Base-by-base conservation (phyloP, 2,329 filamentous ascomycete genomes). In the Annulohypoxylon truncatum region DNA sequence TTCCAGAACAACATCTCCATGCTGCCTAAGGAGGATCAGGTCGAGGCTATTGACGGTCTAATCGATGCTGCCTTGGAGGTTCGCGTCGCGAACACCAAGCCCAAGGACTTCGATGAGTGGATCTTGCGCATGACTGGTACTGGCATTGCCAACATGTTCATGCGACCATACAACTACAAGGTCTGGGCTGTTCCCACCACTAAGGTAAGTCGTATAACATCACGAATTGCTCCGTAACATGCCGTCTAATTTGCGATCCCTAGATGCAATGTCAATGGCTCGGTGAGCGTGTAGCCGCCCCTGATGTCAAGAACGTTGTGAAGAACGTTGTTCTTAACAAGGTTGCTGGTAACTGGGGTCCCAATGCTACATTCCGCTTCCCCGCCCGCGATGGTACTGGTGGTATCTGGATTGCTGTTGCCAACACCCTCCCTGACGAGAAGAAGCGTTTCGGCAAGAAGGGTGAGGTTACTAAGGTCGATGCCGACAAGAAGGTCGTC, bases 1-100 rank as follows among this genome's bases (percentile, higher is more conserved):
- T 97, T 99, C 90, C 96, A 99, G 86, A 99, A 98, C 89, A 99
- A 99, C 87, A 95, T 99, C 79, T 97, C 96, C 76, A 95, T 97
- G 90, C 84, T 99, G 77, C 92, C 93, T 80, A 97, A 97, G 86
- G 93, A 97, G 73, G 96, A 99, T 77, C 94, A 99, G 84, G 94
- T 97, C 72, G 90, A 88, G 78, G 96, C 93, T 81, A 91, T 99
- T 76, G 93, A 98, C 73, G 95, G 95, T 71, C 89, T 99, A 85
- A 97, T 99, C 73, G 95, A 99, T 80, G 92, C 96, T 68, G 92
- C 96, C 64, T 81, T 98, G 71, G 93, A 95, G 82, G 88, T 89
- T 77, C 92, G 94, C 75, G 92, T 96, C 48, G 85, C 93, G 77
- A 95, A 89, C 83, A 93, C 89, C 72, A 98, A 98, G 87, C 96